Conservation (phyloP, 2,329 filamentous ascomycete species). For the Phaeosphaeriaceae sp. region DNA sequence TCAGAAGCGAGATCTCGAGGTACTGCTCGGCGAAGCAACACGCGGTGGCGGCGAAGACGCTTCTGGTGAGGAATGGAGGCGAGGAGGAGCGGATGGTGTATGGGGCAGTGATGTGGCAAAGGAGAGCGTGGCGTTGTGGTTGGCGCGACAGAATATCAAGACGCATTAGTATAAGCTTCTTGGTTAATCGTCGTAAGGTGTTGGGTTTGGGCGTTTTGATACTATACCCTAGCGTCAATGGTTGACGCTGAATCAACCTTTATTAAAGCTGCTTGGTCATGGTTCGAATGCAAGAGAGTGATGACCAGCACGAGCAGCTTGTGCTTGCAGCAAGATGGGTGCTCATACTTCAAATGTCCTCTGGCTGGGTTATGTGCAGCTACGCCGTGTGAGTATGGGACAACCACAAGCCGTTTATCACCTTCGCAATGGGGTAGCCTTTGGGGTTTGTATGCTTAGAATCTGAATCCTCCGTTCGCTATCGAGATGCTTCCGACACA, state of each 20-base stretch:
- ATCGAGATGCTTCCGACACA: too few species aligned
- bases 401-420: too few species aligned
- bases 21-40: constrained; percentile 82
- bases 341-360: too few species aligned
- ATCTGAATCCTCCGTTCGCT: too few species aligned
- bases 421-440: too few species aligned
- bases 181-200: neutral
- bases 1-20: constrained; percentile 88
- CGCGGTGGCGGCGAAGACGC: constrained; percentile 60
- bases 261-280: neutral
- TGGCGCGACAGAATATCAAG: constrained; percentile 53
- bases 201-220: constrained; percentile 3
- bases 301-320: too few species aligned
- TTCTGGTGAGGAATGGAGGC: constrained; percentile 73
- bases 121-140: constrained; percentile 68
- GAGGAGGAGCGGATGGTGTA: constrained; percentile 65
- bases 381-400: too few species aligned
- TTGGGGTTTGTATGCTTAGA: too few species aligned
- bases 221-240: constrained; percentile 4
- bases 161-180: constrained; percentile 25
- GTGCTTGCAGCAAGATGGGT: too few species aligned
- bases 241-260: neutral
- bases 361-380: too few species aligned
- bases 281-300: neutral
- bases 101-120: constrained; percentile 69